These are phyloP conservation scores for Pyrus hybrid DNA, from an alignment of 331 rosid genomes.

Conservation along the genomic window DNA sequence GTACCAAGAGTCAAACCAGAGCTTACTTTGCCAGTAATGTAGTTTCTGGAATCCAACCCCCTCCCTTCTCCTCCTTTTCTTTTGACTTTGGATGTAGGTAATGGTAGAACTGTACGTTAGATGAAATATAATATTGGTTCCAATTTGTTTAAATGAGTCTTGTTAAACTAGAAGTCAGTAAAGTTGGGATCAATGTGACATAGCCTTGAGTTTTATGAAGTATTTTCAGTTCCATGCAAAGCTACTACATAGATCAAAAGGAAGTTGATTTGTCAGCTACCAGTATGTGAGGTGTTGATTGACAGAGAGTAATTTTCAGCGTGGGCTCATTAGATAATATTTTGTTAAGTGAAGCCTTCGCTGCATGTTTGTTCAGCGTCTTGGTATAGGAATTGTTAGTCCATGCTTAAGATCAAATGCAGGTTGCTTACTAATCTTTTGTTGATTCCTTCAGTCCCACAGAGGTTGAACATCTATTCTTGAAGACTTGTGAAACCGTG, in stretches of 20 bases:
- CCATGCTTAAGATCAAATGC: slow-evolving; percentile 2
- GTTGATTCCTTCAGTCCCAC: slow-evolving; percentile 55
- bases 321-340: too few relatives aligned
- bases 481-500: slow-evolving; percentile 94
- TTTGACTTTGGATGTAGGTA: not conserved
- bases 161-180: not conserved
- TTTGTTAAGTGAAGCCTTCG: not conserved
- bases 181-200: not conserved
- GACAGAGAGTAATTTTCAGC: too few relatives aligned
- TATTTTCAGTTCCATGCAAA: not conserved
- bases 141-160: not conserved
- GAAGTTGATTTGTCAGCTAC: not conserved
- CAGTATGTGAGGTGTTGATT: not conserved
- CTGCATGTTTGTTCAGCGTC: not conserved
- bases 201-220: not conserved
- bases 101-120: not conserved
- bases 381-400: not conserved
- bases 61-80: too few relatives aligned
- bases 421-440: slow-evolving; percentile 10
- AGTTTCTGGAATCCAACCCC: slow-evolving; percentile 25
- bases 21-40: slow-evolving; percentile 79
- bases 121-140: not conserved
- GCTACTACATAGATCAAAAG: not conserved
- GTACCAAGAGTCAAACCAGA: slow-evolving; percentile 95
- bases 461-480: slow-evolving; percentile 93